Percentiles rank a stretch among this genome's conserved stretches.
Conservation (phyloP, 1,284 basidiomycete genomes). For the Xanthoconium separans region DNA sequence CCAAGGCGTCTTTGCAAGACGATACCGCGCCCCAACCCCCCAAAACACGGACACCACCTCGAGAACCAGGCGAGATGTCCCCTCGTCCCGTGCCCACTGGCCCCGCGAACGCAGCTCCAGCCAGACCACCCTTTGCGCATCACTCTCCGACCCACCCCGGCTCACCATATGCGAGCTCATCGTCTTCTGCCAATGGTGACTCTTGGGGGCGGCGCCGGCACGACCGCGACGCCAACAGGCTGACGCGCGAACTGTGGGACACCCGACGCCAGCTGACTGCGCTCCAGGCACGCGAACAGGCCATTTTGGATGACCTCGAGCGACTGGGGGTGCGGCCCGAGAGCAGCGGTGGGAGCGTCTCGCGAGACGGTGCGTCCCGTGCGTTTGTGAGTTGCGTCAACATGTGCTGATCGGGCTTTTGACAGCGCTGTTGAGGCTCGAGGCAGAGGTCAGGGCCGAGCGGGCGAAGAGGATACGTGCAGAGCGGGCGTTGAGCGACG, state of each 20-base stretch:
- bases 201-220: neutral
- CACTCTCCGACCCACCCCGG: neutral
- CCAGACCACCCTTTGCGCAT: neutral
- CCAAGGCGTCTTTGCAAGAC: neutral
- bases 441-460: constrained; percentile 25
- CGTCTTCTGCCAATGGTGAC: neutral
- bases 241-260: constrained; percentile 25
- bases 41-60: neutral
- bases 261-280: constrained; percentile 25
- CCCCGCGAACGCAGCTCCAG: neutral
- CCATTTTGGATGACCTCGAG: constrained; percentile 23
- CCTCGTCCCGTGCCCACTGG: neutral
- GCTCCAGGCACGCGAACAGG: constrained; percentile 20
- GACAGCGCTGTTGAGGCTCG: constrained; percentile 17
- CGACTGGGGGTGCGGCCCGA: constrained; percentile 12
- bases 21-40: neutral
- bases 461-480: constrained; percentile 21
- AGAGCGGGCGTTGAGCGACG: constrained; percentile 25
- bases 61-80: constrained; percentile 12
- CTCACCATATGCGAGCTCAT: neutral
- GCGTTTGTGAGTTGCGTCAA: neutral
- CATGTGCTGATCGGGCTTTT: neutral
- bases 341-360: neutral
- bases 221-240: constrained; percentile 1
- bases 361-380: constrained; percentile 14